phyloP scores from a whole-genome alignment of 768 basidiomycete species.

The Trametes cubensis region DNA sequence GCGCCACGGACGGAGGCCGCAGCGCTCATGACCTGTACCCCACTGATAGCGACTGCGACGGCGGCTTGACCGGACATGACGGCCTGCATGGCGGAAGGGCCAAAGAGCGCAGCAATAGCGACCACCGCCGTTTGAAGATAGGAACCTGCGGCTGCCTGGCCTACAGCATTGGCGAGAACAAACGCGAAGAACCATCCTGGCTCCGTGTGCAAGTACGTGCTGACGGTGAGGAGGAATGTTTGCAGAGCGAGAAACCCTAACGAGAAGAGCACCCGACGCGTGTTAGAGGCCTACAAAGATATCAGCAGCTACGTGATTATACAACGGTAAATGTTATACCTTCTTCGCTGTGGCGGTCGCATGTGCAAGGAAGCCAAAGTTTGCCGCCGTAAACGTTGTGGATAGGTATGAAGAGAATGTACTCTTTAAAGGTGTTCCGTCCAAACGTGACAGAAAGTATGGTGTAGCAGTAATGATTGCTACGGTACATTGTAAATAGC shows the following conservation, averaged over 20 bases:
- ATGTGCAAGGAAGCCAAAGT: slow-evolving; percentile 72
- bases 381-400: slow-evolving; percentile 56
- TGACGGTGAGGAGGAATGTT: slow-evolving; percentile 61
- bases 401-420: slow-evolving; percentile 52
- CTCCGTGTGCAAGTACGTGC: slow-evolving; percentile 60
- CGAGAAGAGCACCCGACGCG: slow-evolving; percentile 55
- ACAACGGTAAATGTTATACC: slow-evolving; percentile 42
- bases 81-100: slow-evolving; percentile 69
- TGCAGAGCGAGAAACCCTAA: slow-evolving; percentile 56
- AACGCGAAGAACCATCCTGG: slow-evolving; percentile 66
- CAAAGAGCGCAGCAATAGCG: slow-evolving; percentile 82
- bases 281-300: slow-evolving; percentile 55
- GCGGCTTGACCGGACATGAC: slow-evolving; percentile 86
- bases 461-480: slow-evolving; percentile 86
- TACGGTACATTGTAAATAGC: slow-evolving; percentile 36
- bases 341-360: slow-evolving; percentile 70
- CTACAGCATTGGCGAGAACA: slow-evolving; percentile 59
- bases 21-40: slow-evolving; percentile 72
- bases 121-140: slow-evolving; percentile 80
- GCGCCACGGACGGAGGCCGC: slow-evolving; percentile 52
- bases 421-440: slow-evolving; percentile 54
- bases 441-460: slow-evolving; percentile 74
- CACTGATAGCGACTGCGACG: slow-evolving; percentile 79
- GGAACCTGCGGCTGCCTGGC: slow-evolving; percentile 63
- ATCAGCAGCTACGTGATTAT: not conserved